Percentiles rank a stretch among this genome's conserved stretches.
These are phyloP conservation scores for Candida boidinii DNA, from an alignment of 805 yeast species.

Conservation along the genomic window DNA sequence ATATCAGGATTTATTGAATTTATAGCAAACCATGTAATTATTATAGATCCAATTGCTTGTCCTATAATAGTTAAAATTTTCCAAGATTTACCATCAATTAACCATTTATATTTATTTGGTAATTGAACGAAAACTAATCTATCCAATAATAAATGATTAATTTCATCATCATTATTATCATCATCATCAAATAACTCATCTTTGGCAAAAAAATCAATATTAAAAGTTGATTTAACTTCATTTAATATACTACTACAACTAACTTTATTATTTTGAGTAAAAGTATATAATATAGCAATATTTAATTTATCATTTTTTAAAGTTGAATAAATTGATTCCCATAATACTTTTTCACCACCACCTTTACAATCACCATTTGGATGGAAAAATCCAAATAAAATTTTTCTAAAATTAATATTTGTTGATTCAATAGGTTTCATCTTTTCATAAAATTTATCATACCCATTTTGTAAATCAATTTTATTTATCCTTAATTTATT, in stretches of 20 bases:
- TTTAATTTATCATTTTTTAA: slow-evolving; percentile 38
- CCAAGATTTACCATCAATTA: slow-evolving; percentile 70
- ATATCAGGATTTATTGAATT: slow-evolving; percentile 68
- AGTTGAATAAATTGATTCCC: slow-evolving; percentile 85
- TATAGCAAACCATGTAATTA: slow-evolving; percentile 66
- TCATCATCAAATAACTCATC: not conserved
- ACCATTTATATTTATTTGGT: slow-evolving; percentile 28
- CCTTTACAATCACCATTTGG: slow-evolving; percentile 96
- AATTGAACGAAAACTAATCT: slow-evolving; percentile 24
- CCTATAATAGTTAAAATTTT: slow-evolving; percentile 74
- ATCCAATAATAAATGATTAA: slow-evolving; percentile 11
- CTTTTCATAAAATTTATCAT: slow-evolving; percentile 13
- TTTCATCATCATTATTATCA: not conserved
- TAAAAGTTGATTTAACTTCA: slow-evolving; percentile 18
- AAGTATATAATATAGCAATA: slow-evolving; percentile 56
- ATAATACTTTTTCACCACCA: slow-evolving; percentile 94
- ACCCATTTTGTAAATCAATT: slow-evolving; percentile 12
- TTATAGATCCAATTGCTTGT: slow-evolving; percentile 75
- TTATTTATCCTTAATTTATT: slow-evolving; percentile 17
- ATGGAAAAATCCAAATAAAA: slow-evolving; percentile 82
- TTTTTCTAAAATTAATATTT: slow-evolving; percentile 30
- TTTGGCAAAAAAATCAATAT: slow-evolving; percentile 17
- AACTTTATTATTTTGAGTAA: slow-evolving; percentile 16
- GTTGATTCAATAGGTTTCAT: slow-evolving; percentile 24
- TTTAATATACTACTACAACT: slow-evolving; percentile 17